Evolutionary conservation across 2,329 filamentous ascomycete genomes (phyloP), one percentile per base, ranked within the genome.

Genomic region (Penicillium rolfsii): DNA sequence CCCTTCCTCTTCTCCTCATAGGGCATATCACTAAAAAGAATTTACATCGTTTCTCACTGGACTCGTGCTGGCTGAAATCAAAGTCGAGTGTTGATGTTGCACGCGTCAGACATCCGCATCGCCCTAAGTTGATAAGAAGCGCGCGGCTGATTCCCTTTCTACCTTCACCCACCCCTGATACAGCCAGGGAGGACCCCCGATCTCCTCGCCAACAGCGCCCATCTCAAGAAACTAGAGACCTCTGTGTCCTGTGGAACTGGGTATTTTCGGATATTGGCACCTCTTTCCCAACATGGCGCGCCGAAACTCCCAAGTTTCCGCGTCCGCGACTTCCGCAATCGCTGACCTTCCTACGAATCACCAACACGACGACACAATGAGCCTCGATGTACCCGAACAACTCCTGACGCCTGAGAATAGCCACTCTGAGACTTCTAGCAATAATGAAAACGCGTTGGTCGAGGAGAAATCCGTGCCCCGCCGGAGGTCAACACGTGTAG

Each of bases 341-440:
- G 55, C 70, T 30, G 71, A 74, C 65, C 60, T 68, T 62, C 67
- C 70, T 50, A 52, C 63, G 46, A 69, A 71, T 60, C 70, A 71
- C 55, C 68, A 62, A 59, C 55, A 64, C 58, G 70, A 74, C 54
- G 71, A 74, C 57, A 65, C 67, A 57, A 75, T 72, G 66, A 70
- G 64, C 52, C 68, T 76, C 40, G 74, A 77, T 52, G 70, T 75
- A 19, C 70, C 75, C 19, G 75, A 75, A 66, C 74, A 78, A 62
- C 71, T 78, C n/a, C 70, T 79, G 19, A 79, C 77, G 2, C 77
- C 77, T 56, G 77, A 78, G 57, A 77, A 77, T 43, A 79, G 77
- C 61, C 76, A 74, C 56, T 80, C 77, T n/a, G 77, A 79, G 58
- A 77, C 76, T 2, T 77, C 77, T 5, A 79, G 76, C 66, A 76